Base-by-base conservation (phyloP, 23 red algal genomes). In the Rhodosorus marinus region DNA sequence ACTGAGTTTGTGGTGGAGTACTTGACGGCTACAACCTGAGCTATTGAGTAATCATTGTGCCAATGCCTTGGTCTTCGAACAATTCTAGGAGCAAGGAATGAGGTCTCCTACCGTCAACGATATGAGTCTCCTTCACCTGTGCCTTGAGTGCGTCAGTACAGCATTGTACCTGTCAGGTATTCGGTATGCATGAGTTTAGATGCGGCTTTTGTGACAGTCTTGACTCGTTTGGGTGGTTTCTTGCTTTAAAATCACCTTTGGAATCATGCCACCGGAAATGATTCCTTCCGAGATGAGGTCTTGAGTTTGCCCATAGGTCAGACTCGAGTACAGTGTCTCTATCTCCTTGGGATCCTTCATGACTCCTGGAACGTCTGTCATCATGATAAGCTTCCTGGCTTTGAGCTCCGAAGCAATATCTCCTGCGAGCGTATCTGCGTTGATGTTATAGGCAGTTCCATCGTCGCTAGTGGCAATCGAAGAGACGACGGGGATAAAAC, bases 351-450 rank as follows among this genome's bases (percentile, higher is more conserved):
- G 17, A 11, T 43, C 11, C 38, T 11, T 11, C 38, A 43, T 11
- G 11, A 43, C 38, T 11, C 38, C 38, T 11, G 38, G 11, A 11
- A 43, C 38, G 38, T 43, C 38, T 43, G 38, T 43, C 38, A 43
- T 11, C 11, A 43, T 11, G 11, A 43, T 17, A 11, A 43, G 38
- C 38, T 43, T 43, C 38, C 17, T 17, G 11, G 38, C 38, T 11
- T 17, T 17, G 11, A 43, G 38, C 38, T 11, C 38, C 38, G 38
- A 11, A 43, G 38, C 38, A 11, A 43, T 11, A 43, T 43, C 38
- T 43, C 38, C 38, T 17, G 38, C 38, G 11, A 43, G 38, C 38
- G 38, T 43, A 43, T 43, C 38, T 43, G 38, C 38, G 38, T 43
- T 43, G 17, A 43, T 43, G 38, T 43, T 43, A 17, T 43, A 43